Evolutionary conservation across 352 stramenopile genomes (phyloP).

Genomic region (Globisporangium emineosum): DNA sequence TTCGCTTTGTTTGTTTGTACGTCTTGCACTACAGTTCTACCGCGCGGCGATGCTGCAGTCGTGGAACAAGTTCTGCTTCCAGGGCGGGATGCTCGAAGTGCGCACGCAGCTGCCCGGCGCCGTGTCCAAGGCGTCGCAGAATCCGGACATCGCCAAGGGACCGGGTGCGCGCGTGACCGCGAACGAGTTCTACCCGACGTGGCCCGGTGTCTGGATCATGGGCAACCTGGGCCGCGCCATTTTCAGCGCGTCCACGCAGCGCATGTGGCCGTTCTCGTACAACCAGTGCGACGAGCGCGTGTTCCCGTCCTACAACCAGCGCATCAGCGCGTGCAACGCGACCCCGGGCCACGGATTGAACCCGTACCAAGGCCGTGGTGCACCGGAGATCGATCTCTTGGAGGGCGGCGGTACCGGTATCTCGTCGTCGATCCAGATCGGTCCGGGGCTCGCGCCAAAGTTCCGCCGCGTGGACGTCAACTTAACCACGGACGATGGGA

Average conservation of each 20-base stretch:
- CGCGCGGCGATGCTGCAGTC: constrained; percentile 85
- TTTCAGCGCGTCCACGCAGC: constrained; percentile 91
- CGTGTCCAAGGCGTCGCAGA: constrained; percentile 56
- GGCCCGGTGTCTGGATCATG: constrained; percentile 95
- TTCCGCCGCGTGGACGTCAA: constrained; percentile 44
- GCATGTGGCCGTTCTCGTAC: constrained; percentile 96
- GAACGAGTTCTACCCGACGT: constrained; percentile 69
- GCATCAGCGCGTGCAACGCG: constrained; percentile 87
- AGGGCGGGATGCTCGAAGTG: constrained; percentile 92
- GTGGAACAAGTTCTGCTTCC: constrained; percentile 97
- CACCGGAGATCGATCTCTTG: constrained; percentile 95
- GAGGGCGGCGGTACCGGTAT: constrained; percentile 78
- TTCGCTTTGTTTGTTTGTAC: neutral
- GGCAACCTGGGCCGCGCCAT: constrained; percentile 94
- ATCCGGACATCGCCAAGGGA: constrained; percentile 73
- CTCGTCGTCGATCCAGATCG: constrained; percentile 77
- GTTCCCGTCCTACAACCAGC: constrained; percentile 71
- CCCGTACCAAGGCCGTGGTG: constrained; percentile 83
- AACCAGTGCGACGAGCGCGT: constrained; percentile 88
- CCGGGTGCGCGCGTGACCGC: constrained; percentile 38
- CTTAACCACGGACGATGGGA: constrained; percentile 23
- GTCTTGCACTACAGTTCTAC: constrained; percentile 13
- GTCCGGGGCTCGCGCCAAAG: constrained; percentile 48
- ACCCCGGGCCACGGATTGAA: constrained; percentile 92
- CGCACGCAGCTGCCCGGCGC: constrained; percentile 88